These are phyloP conservation scores for Sedum album DNA, from an alignment of 164 flowering plant species.

Conservation along the genomic window DNA sequence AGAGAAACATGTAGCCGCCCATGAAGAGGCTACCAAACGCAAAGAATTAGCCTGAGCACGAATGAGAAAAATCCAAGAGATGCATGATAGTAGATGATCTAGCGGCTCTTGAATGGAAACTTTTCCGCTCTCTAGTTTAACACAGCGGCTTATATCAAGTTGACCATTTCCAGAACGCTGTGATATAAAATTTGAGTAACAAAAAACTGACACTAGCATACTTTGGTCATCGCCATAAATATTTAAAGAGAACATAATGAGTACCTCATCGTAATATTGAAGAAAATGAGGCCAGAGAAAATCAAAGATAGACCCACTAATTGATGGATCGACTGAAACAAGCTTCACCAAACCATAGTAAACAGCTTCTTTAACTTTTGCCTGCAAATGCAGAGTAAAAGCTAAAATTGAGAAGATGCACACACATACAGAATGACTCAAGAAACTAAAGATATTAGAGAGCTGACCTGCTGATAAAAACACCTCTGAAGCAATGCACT, in stretches of 20 bases:
- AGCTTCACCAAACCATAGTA: constrained; percentile 66
- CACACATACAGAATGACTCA: neutral
- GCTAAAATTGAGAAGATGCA: neutral
- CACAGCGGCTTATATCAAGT: constrained; percentile 38
- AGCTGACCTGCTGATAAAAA: constrained; percentile 71
- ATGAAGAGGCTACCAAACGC: constrained; percentile 33
- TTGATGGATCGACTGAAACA: constrained; percentile 55
- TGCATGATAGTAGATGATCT: constrained; percentile 62
- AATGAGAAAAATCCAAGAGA: constrained; percentile 73
- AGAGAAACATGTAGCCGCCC: constrained; percentile 76
- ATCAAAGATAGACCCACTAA: constrained; percentile 43
- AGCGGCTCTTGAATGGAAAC: constrained; percentile 59
- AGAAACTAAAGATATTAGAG: constrained; percentile 8
- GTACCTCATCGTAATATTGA: constrained; percentile 55
- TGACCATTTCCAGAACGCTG: constrained; percentile 43
- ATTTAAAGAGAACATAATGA: constrained; percentile 13
- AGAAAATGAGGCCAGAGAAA: constrained; percentile 73
- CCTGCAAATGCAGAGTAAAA: constrained; percentile 28
- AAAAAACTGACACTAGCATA: neutral
- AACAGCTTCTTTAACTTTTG: constrained; percentile 52
- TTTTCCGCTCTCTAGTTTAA: constrained; percentile 53
- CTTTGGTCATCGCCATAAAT: neutral
- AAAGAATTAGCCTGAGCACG: constrained; percentile 44
- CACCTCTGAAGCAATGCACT: constrained; percentile 79
- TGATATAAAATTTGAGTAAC: neutral